Evolutionary conservation across 805 yeast genomes (phyloP).

Genomic region (Ogataea minuta): DNA sequence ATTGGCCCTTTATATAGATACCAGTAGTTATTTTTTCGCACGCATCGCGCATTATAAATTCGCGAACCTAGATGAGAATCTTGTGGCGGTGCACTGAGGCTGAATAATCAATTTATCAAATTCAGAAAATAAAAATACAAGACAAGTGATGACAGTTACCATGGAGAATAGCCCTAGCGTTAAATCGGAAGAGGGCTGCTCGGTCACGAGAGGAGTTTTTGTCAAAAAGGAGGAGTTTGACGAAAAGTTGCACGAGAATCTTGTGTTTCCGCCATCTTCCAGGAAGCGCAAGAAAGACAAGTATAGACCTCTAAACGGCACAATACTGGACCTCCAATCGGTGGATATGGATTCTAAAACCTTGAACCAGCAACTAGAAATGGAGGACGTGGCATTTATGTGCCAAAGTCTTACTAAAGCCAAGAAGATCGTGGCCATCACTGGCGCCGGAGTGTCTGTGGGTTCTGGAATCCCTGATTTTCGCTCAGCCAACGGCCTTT

Average conservation of each 20-base stretch:
- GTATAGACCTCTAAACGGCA: conserved; percentile 46
- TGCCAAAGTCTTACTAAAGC: conserved; percentile 54
- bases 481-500: conserved; percentile 75
- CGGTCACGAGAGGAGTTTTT: background rate
- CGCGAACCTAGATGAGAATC: background rate
- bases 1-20: background rate
- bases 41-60: background rate
- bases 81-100: conserved; percentile 4
- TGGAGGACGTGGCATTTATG: conserved; percentile 46
- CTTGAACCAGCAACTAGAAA: conserved; percentile 35
- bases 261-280: conserved; percentile 1
- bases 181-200: background rate
- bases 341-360: conserved; percentile 25
- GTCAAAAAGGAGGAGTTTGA: conserved; percentile 8
- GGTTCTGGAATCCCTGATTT: conserved; percentile 83
- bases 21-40: conserved; percentile 3
- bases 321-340: conserved; percentile 39
- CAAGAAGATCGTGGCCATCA: conserved; percentile 58
- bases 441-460: conserved; percentile 92
- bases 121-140: conserved; percentile 11
- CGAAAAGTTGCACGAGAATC: background rate
- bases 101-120: conserved; percentile 7
- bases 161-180: background rate
- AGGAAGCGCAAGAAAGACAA: conserved; percentile 44
- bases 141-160: conserved; percentile 5